phyloP scores from a whole-genome alignment of 2,329 filamentous ascomycete species.

The Claviceps purpurea region DNA sequence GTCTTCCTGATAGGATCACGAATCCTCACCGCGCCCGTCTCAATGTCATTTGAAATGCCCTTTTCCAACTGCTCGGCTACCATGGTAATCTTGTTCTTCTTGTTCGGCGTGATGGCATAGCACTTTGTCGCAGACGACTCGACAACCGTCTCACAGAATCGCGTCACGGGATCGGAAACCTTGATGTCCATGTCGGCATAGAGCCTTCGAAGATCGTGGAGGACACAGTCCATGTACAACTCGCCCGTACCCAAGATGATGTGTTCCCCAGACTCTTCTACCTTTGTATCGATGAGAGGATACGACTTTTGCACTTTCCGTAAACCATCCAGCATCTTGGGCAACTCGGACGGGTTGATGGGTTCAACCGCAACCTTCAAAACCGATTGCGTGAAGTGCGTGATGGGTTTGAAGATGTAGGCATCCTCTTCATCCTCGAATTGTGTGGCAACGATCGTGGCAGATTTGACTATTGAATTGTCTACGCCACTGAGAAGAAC shows the following conservation, averaged over 20 bases:
- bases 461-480: conserved; percentile 96
- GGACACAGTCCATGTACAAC: conserved; percentile 98
- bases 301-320: conserved; percentile 98
- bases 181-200: conserved; percentile 99
- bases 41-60: conserved; percentile 89
- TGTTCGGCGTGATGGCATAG: conserved; percentile 95
- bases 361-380: conserved; percentile 97
- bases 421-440: conserved; percentile 81
- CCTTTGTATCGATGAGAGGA: conserved; percentile 87
- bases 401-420: conserved; percentile 86
- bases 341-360: conserved; percentile 92
- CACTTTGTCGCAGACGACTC: conserved; percentile 97
- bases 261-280: conserved; percentile 95
- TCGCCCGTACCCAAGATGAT: conserved; percentile 91
- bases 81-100: conserved; percentile 99
- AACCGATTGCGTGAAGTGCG: conserved; percentile 93
- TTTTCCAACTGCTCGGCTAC: conserved; percentile 91
- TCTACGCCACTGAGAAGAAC: conserved; percentile 87
- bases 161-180: conserved; percentile 91
- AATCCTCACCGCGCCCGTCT: conserved; percentile 79
- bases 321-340: conserved; percentile 96
- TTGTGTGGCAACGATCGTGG: conserved; percentile 70
- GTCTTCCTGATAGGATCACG: conserved; percentile 86
- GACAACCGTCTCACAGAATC: conserved; percentile 95
- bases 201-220: conserved; percentile 83